Evolutionary conservation across 192 early-diverging fungal genomes (phyloP), one percentile per base, ranked within the genome.

Genomic region (Mortierella claussenii): DNA sequence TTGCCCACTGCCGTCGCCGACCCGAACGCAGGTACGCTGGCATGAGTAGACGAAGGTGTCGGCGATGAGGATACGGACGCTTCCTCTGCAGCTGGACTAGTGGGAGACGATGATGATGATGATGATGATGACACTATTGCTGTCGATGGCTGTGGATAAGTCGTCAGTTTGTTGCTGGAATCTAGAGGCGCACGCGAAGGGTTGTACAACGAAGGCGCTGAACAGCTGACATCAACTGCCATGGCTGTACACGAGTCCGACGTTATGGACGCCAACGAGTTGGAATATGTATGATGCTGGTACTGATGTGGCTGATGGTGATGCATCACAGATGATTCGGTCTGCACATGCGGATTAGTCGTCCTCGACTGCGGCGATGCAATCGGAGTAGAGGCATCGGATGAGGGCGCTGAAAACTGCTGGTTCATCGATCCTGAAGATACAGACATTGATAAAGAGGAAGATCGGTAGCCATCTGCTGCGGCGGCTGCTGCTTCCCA

Each of bases 201-300:
- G n/a, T n/a, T n/a, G n/a, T n/a, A n/a, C n/a, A n/a, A n/a, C n/a
- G n/a, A n/a, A n/a, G n/a, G n/a, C n/a, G n/a, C n/a, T n/a, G n/a
- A n/a, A n/a, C n/a, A n/a, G 47, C 27, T 26, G 47, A 49, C 9
- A 15, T 46, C 4, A 21, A 17, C 4, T 20, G 45, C 17, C 9
- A n/a, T 13, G 4, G 18, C 20, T 15, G 26, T 10, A 44, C 27
- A n/a, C 28, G 58, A 32, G 8, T 28, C 60, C 12, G 60, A 51
- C 20, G 47, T 24, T 20, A 63, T 63, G 2, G 69, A 63, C 1
- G 60, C 44, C 46, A 71, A 32, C 7, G 69, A 63, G 7, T 47
- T 18, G 1, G 68, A 62, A 27, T 70, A 21, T 21, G 43, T 33
- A 46, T 69, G 68, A 12, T 51, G 51, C 2, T 36, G n/a, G n/a